phyloP scores from a whole-genome alignment of 306 rosid species.

The Sophora flavescens region DNA sequence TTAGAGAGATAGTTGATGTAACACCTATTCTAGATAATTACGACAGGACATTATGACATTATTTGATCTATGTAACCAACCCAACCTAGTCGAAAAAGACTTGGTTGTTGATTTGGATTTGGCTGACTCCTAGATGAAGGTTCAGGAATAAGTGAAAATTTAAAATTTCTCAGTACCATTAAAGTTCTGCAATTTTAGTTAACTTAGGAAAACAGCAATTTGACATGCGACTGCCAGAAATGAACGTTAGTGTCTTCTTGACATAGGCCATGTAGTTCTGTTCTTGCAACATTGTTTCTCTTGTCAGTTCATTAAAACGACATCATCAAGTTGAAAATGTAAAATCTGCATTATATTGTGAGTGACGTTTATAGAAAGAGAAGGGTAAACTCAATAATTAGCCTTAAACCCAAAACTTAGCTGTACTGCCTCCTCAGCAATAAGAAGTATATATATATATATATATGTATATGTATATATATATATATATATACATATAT shows the following conservation, averaged over 20 bases:
- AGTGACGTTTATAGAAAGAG: slow-evolving; percentile 17
- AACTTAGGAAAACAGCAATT: slow-evolving; percentile 12
- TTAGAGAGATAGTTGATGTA: no score
- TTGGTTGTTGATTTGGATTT: no score
- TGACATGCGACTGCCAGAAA: background rate
- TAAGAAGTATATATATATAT: background rate
- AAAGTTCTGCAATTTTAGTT: slow-evolving; percentile 13
- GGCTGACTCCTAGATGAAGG: slow-evolving; percentile 11
- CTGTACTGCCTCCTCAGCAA: background rate
- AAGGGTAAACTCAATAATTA: slow-evolving; percentile 24
- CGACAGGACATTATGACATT: no score
- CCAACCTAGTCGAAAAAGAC: no score
- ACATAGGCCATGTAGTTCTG: background rate
- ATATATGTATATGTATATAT: background rate
- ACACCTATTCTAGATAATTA: no score
- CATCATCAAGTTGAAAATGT: slow-evolving; percentile 12
- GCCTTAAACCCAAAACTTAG: slow-evolving; percentile 16
- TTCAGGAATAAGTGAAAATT: slow-evolving; percentile 4
- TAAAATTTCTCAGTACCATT: background rate
- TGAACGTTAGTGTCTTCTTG: slow-evolving; percentile 13
- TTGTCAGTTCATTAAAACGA: slow-evolving; percentile 31
- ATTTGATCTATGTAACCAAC: no score
- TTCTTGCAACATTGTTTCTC: slow-evolving; percentile 13
- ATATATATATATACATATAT: background rate
- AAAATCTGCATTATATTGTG: slow-evolving; percentile 19